These are phyloP conservation scores for Cladobotryum protrusum DNA, from an alignment of 2,329 filamentous ascomycete species.

Conservation along the genomic window DNA sequence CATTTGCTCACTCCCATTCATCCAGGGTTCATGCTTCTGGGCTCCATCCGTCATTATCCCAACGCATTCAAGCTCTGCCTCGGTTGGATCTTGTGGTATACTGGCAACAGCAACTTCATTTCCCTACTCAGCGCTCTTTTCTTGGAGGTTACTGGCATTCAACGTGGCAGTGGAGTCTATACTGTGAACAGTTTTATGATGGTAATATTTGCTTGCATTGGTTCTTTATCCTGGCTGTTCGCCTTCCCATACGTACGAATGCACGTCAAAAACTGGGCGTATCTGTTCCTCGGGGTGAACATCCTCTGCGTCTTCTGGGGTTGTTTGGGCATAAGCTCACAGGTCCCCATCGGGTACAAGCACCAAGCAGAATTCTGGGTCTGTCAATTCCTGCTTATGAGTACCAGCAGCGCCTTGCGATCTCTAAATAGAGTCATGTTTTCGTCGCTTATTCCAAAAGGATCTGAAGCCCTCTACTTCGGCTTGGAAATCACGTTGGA, in stretches of 20 bases:
- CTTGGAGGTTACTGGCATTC: conserved; percentile 15
- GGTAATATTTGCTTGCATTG: conserved; percentile 15
- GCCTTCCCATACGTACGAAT: conserved; percentile 8
- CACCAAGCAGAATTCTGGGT: conserved; percentile 17
- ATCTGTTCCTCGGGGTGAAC: conserved; percentile 14
- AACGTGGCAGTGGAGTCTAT: conserved; percentile 14
- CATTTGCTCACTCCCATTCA: not conserved
- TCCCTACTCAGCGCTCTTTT: conserved; percentile 14
- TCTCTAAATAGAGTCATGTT: conserved; percentile 16
- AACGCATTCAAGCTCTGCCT: conserved; percentile 18
- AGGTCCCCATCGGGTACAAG: conserved; percentile 14
- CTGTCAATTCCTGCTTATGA: conserved; percentile 14
- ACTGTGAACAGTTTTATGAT: conserved; percentile 16
- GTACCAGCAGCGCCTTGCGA: conserved; percentile 16
- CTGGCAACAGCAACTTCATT: conserved; percentile 15
- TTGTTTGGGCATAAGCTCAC: conserved; percentile 14
- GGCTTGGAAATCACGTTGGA: conserved; percentile 17
- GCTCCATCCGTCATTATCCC: conserved; percentile 15
- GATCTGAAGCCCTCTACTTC: conserved; percentile 16
- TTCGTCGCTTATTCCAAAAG: conserved; percentile 15
- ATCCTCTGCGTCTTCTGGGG: conserved; percentile 16
- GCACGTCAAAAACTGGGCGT: conserved; percentile 15
- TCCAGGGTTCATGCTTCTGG: conserved; percentile 14
- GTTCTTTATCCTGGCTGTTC: conserved; percentile 15
- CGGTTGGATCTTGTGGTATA: conserved; percentile 17